phyloP scores from a whole-genome alignment of 148 eudicot genomes.

The Rheum nobile region DNA sequence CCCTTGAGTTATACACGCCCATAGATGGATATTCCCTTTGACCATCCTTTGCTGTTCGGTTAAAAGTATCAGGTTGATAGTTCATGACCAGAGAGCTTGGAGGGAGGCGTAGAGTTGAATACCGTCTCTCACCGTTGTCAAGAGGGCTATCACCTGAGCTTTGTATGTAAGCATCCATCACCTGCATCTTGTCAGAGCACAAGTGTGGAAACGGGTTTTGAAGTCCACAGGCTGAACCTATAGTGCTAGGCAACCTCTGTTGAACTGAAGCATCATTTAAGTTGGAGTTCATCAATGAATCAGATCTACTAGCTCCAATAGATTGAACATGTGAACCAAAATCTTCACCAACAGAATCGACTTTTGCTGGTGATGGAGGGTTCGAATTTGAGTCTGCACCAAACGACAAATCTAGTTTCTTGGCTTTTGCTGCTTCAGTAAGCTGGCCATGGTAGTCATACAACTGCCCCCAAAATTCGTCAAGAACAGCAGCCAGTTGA shows the following conservation, averaged over 20 bases:
- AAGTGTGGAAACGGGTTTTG: conserved; percentile 33
- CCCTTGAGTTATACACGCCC: conserved; percentile 24
- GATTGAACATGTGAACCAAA: conserved; percentile 28
- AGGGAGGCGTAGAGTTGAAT: conserved; percentile 66
- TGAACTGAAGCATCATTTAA: conserved; percentile 31
- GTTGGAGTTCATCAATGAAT: conserved; percentile 31
- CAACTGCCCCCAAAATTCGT: conserved; percentile 94
- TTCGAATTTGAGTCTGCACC: conserved; percentile 38
- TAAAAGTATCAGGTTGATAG: no score
- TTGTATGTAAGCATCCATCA: conserved; percentile 40
- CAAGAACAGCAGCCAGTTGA: conserved; percentile 63
- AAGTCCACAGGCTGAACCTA: conserved; percentile 39
- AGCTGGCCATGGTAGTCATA: conserved; percentile 84
- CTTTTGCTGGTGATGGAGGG: conserved; percentile 18
- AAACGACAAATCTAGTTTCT: conserved; percentile 52
- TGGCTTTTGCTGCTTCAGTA: conserved; percentile 57
- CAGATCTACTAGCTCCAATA: no score
- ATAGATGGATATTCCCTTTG: conserved; percentile 30
- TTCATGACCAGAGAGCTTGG: no score
- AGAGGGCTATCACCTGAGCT: conserved; percentile 22
- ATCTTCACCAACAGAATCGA: conserved; percentile 18
- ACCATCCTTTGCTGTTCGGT: conserved; percentile 29
- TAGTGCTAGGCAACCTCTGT: conserved; percentile 24
- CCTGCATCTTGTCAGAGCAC: conserved; percentile 43
- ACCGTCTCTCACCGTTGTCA: conserved; percentile 63